These are phyloP conservation scores for Leishmania martiniquensis DNA, from an alignment of 208 protist genomes.

Conservation along the genomic window DNA sequence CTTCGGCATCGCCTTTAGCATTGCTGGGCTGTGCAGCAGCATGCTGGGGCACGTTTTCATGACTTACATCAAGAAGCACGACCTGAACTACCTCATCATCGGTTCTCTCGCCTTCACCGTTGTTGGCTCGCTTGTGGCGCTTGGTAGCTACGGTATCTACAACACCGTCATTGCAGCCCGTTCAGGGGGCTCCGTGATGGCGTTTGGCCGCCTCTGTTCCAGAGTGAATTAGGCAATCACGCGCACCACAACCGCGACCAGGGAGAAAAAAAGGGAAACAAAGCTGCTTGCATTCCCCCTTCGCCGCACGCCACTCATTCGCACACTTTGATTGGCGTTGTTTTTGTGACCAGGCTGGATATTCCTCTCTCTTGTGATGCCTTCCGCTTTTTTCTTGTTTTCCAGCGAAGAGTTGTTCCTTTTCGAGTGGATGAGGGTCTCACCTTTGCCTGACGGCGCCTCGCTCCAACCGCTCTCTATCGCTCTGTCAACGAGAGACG, in stretches of 20 bases:
- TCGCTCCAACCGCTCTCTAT: not conserved
- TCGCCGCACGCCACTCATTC: not conserved
- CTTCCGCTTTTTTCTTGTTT: not conserved
- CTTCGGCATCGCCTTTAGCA: constrained; percentile 66
- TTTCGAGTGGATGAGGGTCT: not conserved
- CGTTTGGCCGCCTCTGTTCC: constrained; percentile 55
- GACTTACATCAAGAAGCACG: constrained; percentile 69
- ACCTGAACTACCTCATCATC: constrained; percentile 68
- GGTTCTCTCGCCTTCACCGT: constrained; percentile 61
- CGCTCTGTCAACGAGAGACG: not conserved
- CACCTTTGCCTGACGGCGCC: not conserved
- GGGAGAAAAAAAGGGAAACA: not conserved
- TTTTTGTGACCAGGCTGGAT: not conserved
- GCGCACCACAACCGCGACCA: not conserved
- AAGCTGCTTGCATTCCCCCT: not conserved
- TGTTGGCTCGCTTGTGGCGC: constrained; percentile 66
- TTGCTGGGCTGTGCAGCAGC: constrained; percentile 62
- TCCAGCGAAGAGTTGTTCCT: not conserved
- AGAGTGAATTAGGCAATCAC: constrained; percentile 4
- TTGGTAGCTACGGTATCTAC: constrained; percentile 78
- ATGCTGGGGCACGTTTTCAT: constrained; percentile 74
- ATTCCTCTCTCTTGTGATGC: not conserved
- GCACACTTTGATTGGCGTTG: not conserved
- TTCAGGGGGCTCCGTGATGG: constrained; percentile 47
- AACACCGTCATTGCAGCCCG: constrained; percentile 46